Evolutionary conservation across 805 yeast genomes (phyloP).

Genomic region (Cyberlindnera xylosilytica): DNA sequence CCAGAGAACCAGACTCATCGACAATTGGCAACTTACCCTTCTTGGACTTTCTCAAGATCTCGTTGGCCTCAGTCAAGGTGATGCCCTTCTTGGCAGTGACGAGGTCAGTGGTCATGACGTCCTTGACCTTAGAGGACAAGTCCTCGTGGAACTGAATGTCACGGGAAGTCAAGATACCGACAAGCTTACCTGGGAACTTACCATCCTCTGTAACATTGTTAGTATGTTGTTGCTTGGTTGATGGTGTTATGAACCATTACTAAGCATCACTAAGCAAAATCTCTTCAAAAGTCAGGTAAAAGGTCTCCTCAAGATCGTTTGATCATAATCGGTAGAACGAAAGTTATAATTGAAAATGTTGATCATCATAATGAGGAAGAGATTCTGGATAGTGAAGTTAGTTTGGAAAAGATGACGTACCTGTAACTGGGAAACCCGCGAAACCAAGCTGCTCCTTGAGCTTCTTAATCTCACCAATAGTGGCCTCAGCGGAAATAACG

Average conservation of each 20-base stretch:
- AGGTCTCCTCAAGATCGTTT: slow-evolving; percentile 93
- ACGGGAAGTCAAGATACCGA: slow-evolving; percentile 96
- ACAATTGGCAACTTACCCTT: slow-evolving; percentile 97
- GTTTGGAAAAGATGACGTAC: slow-evolving; percentile 57
- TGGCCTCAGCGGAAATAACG: slow-evolving; percentile 69
- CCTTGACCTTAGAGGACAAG: slow-evolving; percentile 55
- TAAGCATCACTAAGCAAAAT: background rate
- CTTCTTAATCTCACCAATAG: slow-evolving; percentile 77
- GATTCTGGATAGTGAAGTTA: background rate
- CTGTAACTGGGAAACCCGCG: slow-evolving; percentile 98
- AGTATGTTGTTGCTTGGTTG: slow-evolving; percentile 8
- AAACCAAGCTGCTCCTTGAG: slow-evolving; percentile 78
- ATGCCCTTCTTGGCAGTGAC: slow-evolving; percentile 83
- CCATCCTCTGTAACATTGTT: slow-evolving; percentile 63
- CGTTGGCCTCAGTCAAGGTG: slow-evolving; percentile 82
- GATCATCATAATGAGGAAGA: slow-evolving; percentile 48
- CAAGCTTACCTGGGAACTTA: slow-evolving; percentile 78
- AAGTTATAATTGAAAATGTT: slow-evolving; percentile 63
- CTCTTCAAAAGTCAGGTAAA: slow-evolving; percentile 35
- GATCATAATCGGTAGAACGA: slow-evolving; percentile 99
- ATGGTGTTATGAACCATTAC: background rate
- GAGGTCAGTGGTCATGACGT: slow-evolving; percentile 87
- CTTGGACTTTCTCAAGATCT: slow-evolving; percentile 84
- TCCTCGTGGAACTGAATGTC: slow-evolving; percentile 94
- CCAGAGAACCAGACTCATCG: slow-evolving; percentile 70